Conservation (phyloP, 1,284 basidiomycete species). For the Leccinum subrobustum region DNA sequence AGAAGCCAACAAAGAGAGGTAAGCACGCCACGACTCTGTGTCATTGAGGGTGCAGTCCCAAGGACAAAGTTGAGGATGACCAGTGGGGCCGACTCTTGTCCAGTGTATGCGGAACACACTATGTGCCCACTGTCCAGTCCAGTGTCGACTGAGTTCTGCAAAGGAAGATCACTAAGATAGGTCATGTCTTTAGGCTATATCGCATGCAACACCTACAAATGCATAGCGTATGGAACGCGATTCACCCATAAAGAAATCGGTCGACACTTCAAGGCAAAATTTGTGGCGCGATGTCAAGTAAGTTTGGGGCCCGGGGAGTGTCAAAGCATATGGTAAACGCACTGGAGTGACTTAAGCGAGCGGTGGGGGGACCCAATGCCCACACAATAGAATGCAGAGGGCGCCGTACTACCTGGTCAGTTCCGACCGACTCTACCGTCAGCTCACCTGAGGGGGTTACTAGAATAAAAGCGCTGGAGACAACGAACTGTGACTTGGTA, state of each 20-base stretch:
- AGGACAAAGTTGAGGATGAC: neutral
- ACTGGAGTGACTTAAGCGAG: slow-evolving; percentile 17
- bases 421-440: neutral
- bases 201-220: slow-evolving; percentile 1
- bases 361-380: neutral
- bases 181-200: neutral
- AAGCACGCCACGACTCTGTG: slow-evolving; percentile 7
- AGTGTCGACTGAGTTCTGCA: neutral
- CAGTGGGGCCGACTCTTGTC: slow-evolving; percentile 18
- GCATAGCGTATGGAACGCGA: slow-evolving; percentile 5
- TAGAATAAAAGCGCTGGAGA: slow-evolving; percentile 1
- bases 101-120: slow-evolving; percentile 5
- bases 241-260: slow-evolving; percentile 2
- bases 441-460: neutral
- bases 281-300: slow-evolving; percentile 22
- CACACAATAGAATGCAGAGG: slow-evolving; percentile 1
- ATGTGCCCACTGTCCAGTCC: slow-evolving; percentile 1
- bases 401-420: neutral
- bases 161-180: neutral
- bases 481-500: neutral
- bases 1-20: neutral
- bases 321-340: neutral
- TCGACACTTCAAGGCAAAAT: slow-evolving; percentile 16
- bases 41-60: neutral
- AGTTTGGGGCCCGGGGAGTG: neutral